Percentiles rank a stretch among this genome's conserved stretches.
phyloP scores from a whole-genome alignment of 306 rosid genomes.

The Senna siamea region DNA sequence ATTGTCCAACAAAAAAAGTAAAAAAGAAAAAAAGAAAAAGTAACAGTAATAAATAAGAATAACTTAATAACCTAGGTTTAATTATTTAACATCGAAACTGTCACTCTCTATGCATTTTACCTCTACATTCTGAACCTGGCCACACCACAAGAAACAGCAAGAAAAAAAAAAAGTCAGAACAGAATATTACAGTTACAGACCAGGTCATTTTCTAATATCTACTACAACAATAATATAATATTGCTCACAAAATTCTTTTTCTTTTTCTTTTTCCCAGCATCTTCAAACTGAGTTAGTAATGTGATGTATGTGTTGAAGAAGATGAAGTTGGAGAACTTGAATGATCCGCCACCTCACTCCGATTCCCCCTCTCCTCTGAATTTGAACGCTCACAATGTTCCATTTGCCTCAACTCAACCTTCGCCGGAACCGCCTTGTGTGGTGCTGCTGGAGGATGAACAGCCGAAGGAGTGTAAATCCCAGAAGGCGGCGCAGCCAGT shows the following conservation, averaged over 20 bases:
- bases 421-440: constrained; percentile 40
- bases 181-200: too few relatives aligned
- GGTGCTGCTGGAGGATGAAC: constrained; percentile 41
- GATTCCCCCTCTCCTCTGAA: constrained; percentile 59
- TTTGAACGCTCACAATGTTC: constrained; percentile 37
- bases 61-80: too few relatives aligned
- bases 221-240: too few relatives aligned
- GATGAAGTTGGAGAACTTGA: constrained; percentile 77
- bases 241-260: constrained; percentile 45
- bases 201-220: too few relatives aligned
- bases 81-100: constrained; percentile 42
- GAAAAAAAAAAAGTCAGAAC: too few relatives aligned
- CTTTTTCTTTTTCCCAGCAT: constrained; percentile 28
- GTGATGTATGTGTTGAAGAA: constrained; percentile 59
- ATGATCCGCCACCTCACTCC: constrained; percentile 55
- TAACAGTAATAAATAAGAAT: too few relatives aligned
- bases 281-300: too few relatives aligned
- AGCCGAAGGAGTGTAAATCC: constrained; percentile 74
- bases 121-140: too few relatives aligned
- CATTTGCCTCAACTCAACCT: constrained; percentile 40
- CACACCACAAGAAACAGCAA: constrained; percentile 33
- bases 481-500: constrained; percentile 40
- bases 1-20: too few relatives aligned
- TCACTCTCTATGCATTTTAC: constrained; percentile 42
- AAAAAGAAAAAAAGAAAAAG: too few relatives aligned